Conservation (phyloP, 139 green algal genomes). For the Nannochloris sp. region DNA sequence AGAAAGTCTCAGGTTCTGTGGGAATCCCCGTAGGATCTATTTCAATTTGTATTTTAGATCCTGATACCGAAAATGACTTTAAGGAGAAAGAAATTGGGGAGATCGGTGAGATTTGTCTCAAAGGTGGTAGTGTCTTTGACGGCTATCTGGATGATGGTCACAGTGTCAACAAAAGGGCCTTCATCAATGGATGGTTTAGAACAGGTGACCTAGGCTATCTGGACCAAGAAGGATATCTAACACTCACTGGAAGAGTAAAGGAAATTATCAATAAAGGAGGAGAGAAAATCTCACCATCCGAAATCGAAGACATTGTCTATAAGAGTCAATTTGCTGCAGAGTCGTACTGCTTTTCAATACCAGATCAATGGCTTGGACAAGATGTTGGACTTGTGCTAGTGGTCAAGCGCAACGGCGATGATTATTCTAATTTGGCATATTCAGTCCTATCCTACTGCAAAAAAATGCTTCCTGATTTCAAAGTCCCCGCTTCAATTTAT, state of each 20-base stretch:
- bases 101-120: slow-evolving; percentile 71
- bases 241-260: slow-evolving; percentile 75
- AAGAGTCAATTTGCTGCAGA: not conserved
- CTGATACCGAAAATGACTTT: not conserved
- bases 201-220: slow-evolving; percentile 67
- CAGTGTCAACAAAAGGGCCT: slow-evolving; percentile 52
- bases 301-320: slow-evolving; percentile 24
- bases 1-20: not conserved
- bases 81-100: slow-evolving; percentile 7
- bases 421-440: slow-evolving; percentile 2
- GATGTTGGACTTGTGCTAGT: slow-evolving; percentile 1
- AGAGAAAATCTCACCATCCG: slow-evolving; percentile 79
- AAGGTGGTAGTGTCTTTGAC: slow-evolving; percentile 61
- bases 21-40: not conserved
- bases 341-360: slow-evolving; percentile 10
- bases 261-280: slow-evolving; percentile 87
- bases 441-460: not conserved
- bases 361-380: slow-evolving; percentile 1
- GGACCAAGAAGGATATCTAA: slow-evolving; percentile 69
- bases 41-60: slow-evolving; percentile 1
- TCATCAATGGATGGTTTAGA: slow-evolving; percentile 52
- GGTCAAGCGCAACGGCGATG: not conserved
- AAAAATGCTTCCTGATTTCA: slow-evolving; percentile 2
- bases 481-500: slow-evolving; percentile 2
- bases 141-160: slow-evolving; percentile 68